Conservation (phyloP, 495 filamentous ascomycete genomes). For the Trichocladium antarcticum region DNA sequence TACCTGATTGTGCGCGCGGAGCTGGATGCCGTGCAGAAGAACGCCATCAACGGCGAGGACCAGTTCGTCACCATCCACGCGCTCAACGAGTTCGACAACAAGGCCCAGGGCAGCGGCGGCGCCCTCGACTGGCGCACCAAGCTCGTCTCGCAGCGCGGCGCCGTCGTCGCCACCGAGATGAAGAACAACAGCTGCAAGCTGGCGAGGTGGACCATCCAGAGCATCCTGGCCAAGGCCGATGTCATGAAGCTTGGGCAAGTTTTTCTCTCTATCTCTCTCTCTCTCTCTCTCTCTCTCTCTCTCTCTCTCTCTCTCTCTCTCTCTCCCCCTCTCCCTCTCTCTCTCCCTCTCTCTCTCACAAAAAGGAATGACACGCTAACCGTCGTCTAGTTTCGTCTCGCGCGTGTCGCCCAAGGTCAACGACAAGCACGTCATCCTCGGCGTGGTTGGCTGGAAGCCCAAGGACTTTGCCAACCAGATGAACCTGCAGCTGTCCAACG, state of each 20-base stretch:
- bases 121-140: slow-evolving; percentile 94
- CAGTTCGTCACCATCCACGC: slow-evolving; percentile 88
- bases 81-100: slow-evolving; percentile 96
- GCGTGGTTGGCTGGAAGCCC: slow-evolving; percentile 94
- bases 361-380: slow-evolving; percentile 17
- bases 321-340: slow-evolving; percentile 7
- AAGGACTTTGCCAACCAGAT: slow-evolving; percentile 94
- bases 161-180: slow-evolving; percentile 98
- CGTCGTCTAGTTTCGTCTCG: slow-evolving; percentile 64
- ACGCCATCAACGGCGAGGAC: slow-evolving; percentile 74
- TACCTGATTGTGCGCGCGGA: slow-evolving; percentile 92
- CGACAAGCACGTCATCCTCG: slow-evolving; percentile 85
- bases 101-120: slow-evolving; percentile 86
- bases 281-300: slow-evolving; percentile 2
- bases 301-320: no score
- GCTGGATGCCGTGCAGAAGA: slow-evolving; percentile 90
- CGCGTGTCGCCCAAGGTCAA: slow-evolving; percentile 81
- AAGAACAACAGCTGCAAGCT: slow-evolving; percentile 99
- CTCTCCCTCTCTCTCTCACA: not conserved
- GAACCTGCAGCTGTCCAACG: slow-evolving; percentile 91
- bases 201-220: slow-evolving; percentile 91
- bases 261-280: not conserved
- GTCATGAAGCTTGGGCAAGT: slow-evolving; percentile 90
- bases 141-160: slow-evolving; percentile 83
- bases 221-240: slow-evolving; percentile 89